Evolutionary conservation across 208 protist species (phyloP), one percentile per base, ranked within the genome.

Genomic region (Leishmania gerbilli): DNA sequence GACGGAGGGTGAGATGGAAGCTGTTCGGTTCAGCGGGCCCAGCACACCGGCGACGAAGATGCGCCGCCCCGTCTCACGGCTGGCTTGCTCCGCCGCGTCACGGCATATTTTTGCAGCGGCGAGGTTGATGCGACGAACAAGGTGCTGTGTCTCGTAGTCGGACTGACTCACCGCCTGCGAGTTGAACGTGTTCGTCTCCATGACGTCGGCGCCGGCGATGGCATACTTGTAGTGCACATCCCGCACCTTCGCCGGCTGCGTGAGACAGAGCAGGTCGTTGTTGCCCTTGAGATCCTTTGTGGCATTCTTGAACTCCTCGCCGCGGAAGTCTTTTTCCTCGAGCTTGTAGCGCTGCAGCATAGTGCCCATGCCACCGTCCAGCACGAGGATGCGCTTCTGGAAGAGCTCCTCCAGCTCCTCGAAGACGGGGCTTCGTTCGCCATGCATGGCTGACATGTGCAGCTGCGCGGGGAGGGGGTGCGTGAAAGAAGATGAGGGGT

Each of bases 181-280:
- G 83, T 95, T 98, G 91, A 99, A 99, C 55, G 98, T 99, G 94
- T 99, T 99, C 24, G 99, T 99, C 89, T 99, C 98, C 79, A 99
- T 87, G 55, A 99, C 94, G 89, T 99, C 96, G 21, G 99, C 90
- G 49, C 99, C 99, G 11, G 98, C 96, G 47, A 95, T 86, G 40
- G 99, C 89, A 88, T 99, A 99, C 55, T 91, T 81, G 82, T 94
- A 88, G 86, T 99, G 95, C 62, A 99, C 96, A 72, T 96, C 88
- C 31, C 86, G 75, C 80, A 99, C 98, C 60, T 98, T 91, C 53
- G 99, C 90, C 6, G 98, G 98, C 86, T 90, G 85, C 24, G 98
- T 99, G 55, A 99, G 85, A 58, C 79, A 91, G 40, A 99, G 93
- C 8, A 99, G 71, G 86, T 99, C 99, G 92, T 99, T 99, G 88